phyloP scores from a whole-genome alignment of 371 early-diverging fungal species.

The Synchytrium microbalum region DNA sequence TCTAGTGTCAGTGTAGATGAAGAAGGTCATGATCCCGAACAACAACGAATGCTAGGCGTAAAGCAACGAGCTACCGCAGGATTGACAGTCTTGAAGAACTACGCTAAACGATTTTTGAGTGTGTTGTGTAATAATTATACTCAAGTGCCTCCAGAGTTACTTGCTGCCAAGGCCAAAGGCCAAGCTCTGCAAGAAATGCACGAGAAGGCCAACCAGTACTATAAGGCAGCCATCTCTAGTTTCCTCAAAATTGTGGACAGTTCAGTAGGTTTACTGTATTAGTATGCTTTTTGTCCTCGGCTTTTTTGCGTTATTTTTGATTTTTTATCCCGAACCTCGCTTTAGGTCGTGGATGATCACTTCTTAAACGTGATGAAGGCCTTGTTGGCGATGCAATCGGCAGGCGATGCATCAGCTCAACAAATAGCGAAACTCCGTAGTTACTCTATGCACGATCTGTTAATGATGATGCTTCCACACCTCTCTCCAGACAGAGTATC shows the following conservation, averaged over 20 bases:
- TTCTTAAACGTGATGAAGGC: conserved; percentile 33
- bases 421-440: conserved; percentile 18
- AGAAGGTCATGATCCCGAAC: conserved; percentile 4
- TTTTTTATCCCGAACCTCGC: not conserved
- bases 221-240: conserved; percentile 28
- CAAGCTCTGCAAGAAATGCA: conserved; percentile 34
- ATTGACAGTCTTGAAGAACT: conserved; percentile 16
- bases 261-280: not conserved
- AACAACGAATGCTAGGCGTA: conserved; percentile 4
- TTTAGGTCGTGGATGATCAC: conserved; percentile 23
- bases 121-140: conserved; percentile 41
- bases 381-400: conserved; percentile 24
- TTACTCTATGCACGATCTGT: conserved; percentile 38
- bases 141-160: conserved; percentile 16
- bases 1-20: conserved; percentile 12
- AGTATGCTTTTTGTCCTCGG: not conserved
- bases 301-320: not conserved
- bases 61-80: conserved; percentile 17
- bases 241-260: conserved; percentile 36
- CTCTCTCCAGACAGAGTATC: conserved; percentile 27
- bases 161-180: conserved; percentile 20
- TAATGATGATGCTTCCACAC: conserved; percentile 32
- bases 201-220: conserved; percentile 30
- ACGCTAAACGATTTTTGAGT: conserved; percentile 30
- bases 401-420: conserved; percentile 15